Evolutionary conservation across 805 yeast genomes (phyloP), one percentile per base, ranked within the genome.

Genomic region (Kurtzmaniella fragi): DNA sequence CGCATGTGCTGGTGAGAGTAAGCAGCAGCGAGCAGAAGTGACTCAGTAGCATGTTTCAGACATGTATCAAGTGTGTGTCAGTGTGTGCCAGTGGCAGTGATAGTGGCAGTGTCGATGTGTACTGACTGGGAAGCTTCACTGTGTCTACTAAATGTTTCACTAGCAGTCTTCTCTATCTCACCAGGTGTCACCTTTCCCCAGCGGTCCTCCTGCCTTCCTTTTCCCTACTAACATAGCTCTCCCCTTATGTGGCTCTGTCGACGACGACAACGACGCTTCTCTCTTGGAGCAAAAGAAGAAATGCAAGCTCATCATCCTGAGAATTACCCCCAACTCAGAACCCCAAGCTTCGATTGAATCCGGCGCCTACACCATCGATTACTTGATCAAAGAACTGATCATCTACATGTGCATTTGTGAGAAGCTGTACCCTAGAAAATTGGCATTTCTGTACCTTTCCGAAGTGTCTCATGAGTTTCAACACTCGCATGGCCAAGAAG

Each of bases 201-300:
- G n/a, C n/a, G n/a, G n/a, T n/a, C n/a, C n/a, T n/a, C n/a, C n/a
- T n/a, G n/a, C n/a, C n/a, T n/a, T n/a, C n/a, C n/a, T n/a, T n/a
- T n/a, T n/a, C n/a, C n/a, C 25, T 20, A 20, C 25, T 20, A 20
- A 20, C 25, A 20, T 37, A 80, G 89, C 93, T 17, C 79, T 93
- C 36, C 98, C 99, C 23, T 71, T 91, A 40, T 80, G 95, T 43
- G 95, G 95, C 5, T 84, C 96, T 2, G 90, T 87, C 10, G 98
- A 91, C 56, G 89, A 84, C 45, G 71, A 74, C 29, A 75, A 72
- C 37, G 79, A 75, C 45, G 70, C 80, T 1, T 67, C 69, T 3
- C 67, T 91, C 33, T 54, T 70, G 17, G 93, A 86, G 38, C 89
- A 86, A 57, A 91, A 90, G 73, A 79, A 84, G 58, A 88, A 88